A percentile compares a stretch with the other conserved stretches of the same genome.
These are phyloP conservation scores for Plasmodium vivax DNA, from an alignment of 169 alveolate genomes.

Conservation along the genomic window DNA sequence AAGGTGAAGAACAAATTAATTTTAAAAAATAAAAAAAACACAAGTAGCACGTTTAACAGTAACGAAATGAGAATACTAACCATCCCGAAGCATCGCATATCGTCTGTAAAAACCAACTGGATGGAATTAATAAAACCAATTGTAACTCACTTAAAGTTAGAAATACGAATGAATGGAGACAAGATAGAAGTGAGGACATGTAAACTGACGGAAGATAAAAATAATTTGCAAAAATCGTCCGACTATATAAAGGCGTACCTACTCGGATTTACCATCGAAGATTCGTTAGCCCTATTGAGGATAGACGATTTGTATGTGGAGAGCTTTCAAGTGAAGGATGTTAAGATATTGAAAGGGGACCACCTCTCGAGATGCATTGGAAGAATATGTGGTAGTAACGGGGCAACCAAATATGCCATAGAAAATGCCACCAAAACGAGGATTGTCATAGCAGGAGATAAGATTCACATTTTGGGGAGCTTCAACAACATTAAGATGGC, in stretches of 20 bases:
- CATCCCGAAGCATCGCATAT: slow-evolving; percentile 79
- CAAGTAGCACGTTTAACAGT: not conserved
- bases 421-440: slow-evolving; percentile 99
- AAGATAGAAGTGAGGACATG: slow-evolving; percentile 71
- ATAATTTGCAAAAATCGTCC: slow-evolving; percentile 93
- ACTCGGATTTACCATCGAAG: slow-evolving; percentile 98
- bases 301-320: slow-evolving; percentile 98
- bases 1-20: slow-evolving; percentile 49
- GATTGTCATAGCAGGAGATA: slow-evolving; percentile 90
- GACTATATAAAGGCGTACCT: slow-evolving; percentile 97
- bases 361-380: slow-evolving; percentile 99
- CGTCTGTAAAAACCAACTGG: slow-evolving; percentile 75
- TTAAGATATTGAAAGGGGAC: slow-evolving; percentile 97
- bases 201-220: slow-evolving; percentile 59
- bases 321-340: slow-evolving; percentile 98
- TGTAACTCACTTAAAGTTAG: slow-evolving; percentile 74
- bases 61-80: slow-evolving; percentile 81
- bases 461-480: slow-evolving; percentile 89
- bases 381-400: slow-evolving; percentile 98
- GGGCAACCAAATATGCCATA: slow-evolving; percentile 98
- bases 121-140: slow-evolving; percentile 61
- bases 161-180: slow-evolving; percentile 73
- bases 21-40: slow-evolving; percentile 16
- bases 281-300: slow-evolving; percentile 98
- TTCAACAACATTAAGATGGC: slow-evolving; percentile 97